Evolutionary conservation across 495 filamentous ascomycete species (phyloP), one percentile per base, ranked within the genome.

Genomic region (Aspergillus diversus): DNA sequence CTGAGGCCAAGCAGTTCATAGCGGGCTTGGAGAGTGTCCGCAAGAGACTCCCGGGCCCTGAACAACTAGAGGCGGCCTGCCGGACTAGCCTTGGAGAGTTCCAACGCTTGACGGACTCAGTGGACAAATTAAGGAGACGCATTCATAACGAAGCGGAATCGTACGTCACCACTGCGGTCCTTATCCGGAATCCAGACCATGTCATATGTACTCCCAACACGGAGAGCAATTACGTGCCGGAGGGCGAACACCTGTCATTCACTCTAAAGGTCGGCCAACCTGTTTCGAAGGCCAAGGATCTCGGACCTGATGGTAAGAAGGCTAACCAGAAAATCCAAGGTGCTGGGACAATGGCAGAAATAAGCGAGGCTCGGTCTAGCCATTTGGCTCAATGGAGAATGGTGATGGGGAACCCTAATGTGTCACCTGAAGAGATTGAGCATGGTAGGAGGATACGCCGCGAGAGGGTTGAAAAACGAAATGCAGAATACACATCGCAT

Each of bases 381-480:
- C 8, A 33, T 27, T 39, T 57, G 27, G 54, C 16, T 34, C 17
- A 57, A 1, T 57, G 54, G 54, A 42, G 33, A 17, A 15, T n/a
- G 17, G 7, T 31, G 13, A 43, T 39, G 34, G 31, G 33, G 21
- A 57, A 31, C 15, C 35, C 9, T 33, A 16, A 7, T 15, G 5
- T 43, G 33, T 42, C 33, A 11, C 33, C 33, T 7, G 33, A 57
- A 12, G 31, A 54, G 15, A 39, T 57, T 46, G 54, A 57, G 21
- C 34, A 57, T 3, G 54, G 54, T 16, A 33, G 54, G 5, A 57
- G 7, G 33, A 39, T 57, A 4, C 54, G 54, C 12, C 33, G 54
- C 12, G 54, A 57, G 54, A 57, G 54, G 32, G 15, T 57, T 27
- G 17, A 57, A 12, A 39, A n/a, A 43, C 54, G 54, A 21, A 16